Evolutionary conservation across 805 yeast species (phyloP).

Genomic region (Cyberlindnera maritima): DNA sequence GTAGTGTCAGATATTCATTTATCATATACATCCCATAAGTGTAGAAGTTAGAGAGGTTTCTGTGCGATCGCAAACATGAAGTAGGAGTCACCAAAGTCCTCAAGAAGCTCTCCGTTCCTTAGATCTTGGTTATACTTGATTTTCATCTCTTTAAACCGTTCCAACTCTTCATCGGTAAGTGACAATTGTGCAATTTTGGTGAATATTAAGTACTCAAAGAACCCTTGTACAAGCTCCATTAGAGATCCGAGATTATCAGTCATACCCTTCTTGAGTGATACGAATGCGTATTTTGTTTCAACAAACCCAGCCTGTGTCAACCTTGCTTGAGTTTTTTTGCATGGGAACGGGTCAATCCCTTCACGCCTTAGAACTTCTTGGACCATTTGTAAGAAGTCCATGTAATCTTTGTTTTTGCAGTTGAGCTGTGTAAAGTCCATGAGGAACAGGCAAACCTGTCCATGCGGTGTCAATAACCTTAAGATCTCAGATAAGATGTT

Average conservation of each 20-base stretch:
- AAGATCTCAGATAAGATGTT: conserved; percentile 18
- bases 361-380: conserved; percentile 13
- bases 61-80: conserved; percentile 23
- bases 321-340: conserved; percentile 17
- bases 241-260: conserved; percentile 22
- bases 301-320: conserved; percentile 24
- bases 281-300: conserved; percentile 19
- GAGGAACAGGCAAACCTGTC: conserved; percentile 18
- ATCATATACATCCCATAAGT: too few species aligned
- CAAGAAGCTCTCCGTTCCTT: conserved; percentile 18
- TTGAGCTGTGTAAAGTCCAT: conserved; percentile 24
- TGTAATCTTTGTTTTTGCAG: conserved; percentile 17
- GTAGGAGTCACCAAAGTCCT: conserved; percentile 25
- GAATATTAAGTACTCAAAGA: conserved; percentile 22
- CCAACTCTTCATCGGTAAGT: conserved; percentile 16
- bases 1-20: not conserved
- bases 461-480: conserved; percentile 20
- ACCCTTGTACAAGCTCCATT: conserved; percentile 24
- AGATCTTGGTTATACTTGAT: conserved; percentile 21
- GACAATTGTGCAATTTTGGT: conserved; percentile 17
- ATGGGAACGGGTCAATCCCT: conserved; percentile 28
- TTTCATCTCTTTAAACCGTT: conserved; percentile 18
- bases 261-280: conserved; percentile 23
- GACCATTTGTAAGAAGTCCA: conserved; percentile 14
- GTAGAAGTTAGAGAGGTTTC: conserved; percentile 5